Conservation (phyloP, 345 rosid species). For the Syzygium grande region DNA sequence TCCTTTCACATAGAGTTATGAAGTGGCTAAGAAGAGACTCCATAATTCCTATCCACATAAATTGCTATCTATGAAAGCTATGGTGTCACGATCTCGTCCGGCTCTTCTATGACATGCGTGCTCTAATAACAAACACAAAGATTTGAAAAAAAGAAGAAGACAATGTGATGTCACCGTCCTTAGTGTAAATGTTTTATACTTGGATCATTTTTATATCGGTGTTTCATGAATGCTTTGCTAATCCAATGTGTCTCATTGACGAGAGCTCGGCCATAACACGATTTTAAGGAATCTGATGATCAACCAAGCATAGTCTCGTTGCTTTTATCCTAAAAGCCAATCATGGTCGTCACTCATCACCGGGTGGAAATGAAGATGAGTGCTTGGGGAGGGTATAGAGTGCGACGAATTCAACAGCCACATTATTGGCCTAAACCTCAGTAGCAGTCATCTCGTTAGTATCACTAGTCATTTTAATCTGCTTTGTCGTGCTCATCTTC, state of each 20-base stretch:
- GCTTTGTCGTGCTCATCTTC: background rate
- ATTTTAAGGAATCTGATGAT: background rate
- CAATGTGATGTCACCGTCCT: background rate
- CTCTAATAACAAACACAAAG: background rate
- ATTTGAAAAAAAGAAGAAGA: background rate
- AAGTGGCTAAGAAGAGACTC: background rate
- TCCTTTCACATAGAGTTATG: background rate
- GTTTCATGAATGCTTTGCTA: background rate
- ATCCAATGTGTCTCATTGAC: background rate
- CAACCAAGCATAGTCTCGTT: background rate
- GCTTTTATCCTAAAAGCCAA: background rate
- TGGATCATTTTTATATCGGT: background rate
- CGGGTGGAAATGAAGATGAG: background rate
- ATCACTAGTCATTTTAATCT: background rate
- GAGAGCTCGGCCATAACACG: background rate
- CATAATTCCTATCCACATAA: background rate
- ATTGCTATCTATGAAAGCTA: background rate
- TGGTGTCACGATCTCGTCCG: background rate
- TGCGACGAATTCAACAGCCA: background rate
- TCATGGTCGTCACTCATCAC: background rate
- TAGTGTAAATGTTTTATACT: background rate
- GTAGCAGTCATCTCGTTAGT: background rate
- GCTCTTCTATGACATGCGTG: background rate
- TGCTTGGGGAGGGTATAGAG: background rate
- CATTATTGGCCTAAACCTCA: background rate